Conservation (phyloP, 2,329 filamentous ascomycete species). For the Tothia fuscella region DNA sequence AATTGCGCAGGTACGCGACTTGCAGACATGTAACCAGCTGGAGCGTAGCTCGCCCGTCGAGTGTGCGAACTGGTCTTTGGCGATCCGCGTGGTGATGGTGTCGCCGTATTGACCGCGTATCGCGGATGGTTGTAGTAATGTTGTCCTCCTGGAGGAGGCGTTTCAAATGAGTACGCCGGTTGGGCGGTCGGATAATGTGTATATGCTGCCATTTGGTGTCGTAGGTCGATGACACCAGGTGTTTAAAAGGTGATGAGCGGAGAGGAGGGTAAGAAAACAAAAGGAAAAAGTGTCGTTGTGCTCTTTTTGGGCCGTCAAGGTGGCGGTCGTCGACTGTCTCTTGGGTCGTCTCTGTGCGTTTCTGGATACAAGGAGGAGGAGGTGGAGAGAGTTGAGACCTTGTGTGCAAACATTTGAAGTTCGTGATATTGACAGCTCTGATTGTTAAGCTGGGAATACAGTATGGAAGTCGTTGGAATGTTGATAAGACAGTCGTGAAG, state of each 20-base stretch:
- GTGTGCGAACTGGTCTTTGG: conserved; percentile 31
- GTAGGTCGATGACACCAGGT: conserved; percentile 8
- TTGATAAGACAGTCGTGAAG: background rate
- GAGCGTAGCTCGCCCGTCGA: conserved; percentile 44
- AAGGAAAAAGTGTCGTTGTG: background rate
- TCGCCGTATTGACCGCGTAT: conserved; percentile 36
- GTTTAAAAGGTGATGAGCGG: background rate
- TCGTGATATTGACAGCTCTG: background rate
- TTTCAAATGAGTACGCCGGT: conserved; percentile 23
- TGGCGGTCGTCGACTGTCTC: conserved; percentile 7
- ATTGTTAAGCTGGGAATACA: conserved; percentile 2
- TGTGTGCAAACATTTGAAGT: conserved; percentile 10
- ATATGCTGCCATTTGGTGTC: conserved; percentile 7
- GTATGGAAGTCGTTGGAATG: conserved; percentile 1
- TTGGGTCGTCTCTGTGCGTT: conserved; percentile 9
- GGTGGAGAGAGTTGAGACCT: conserved; percentile 3
- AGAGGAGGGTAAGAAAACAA: conserved; percentile 2
- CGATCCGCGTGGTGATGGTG: conserved; percentile 33
- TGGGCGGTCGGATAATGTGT: conserved; percentile 7
- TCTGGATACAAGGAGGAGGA: conserved; percentile 4
- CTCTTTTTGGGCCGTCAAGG: conserved; percentile 7
- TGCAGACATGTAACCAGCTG: conserved; percentile 33
- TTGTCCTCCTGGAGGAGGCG: conserved; percentile 34
- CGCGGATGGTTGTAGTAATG: conserved; percentile 42
- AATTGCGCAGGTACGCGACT: conserved; percentile 23